These are phyloP conservation scores for Micromonas pusilla DNA, from an alignment of 139 green algal genomes.

Conservation along the genomic window DNA sequence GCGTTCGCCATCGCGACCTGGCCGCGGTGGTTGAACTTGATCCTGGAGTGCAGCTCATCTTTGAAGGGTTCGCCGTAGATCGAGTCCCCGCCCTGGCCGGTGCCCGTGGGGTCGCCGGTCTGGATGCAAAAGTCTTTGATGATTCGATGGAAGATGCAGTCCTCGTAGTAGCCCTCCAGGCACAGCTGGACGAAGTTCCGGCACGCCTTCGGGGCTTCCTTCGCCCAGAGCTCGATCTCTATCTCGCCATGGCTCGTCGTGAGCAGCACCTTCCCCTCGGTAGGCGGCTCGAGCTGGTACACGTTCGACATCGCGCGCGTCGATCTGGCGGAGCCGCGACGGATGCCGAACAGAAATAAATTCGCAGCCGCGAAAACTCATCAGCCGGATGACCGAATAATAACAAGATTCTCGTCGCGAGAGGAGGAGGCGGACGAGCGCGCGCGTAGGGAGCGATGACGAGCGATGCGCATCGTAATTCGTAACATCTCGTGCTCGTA, in stretches of 20 bases:
- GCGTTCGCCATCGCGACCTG: conserved; percentile 89
- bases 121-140: conserved; percentile 76
- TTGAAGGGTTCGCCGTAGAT: conserved; percentile 68
- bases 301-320: conserved; percentile 59
- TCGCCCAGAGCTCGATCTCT: conserved; percentile 94
- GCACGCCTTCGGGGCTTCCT: conserved; percentile 75
- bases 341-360: no score
- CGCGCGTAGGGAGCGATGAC: no score
- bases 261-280: conserved; percentile 87
- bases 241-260: conserved; percentile 80
- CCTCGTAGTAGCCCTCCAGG: conserved; percentile 89
- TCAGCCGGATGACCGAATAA: no score
- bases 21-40: conserved; percentile 84
- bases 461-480: no score
- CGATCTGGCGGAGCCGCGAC: no score
- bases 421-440: no score
- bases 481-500: no score
- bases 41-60: conserved; percentile 86
- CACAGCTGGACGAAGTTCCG: conserved; percentile 96
- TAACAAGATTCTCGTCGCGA: no score
- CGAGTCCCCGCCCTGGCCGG: conserved; percentile 68
- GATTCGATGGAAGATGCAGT: conserved; percentile 80
- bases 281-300: conserved; percentile 88
- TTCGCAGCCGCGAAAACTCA: no score
- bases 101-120: conserved; percentile 51